These are phyloP conservation scores for Eucalyptus coolabah DNA, from an alignment of 345 rosid species.

Conservation along the genomic window DNA sequence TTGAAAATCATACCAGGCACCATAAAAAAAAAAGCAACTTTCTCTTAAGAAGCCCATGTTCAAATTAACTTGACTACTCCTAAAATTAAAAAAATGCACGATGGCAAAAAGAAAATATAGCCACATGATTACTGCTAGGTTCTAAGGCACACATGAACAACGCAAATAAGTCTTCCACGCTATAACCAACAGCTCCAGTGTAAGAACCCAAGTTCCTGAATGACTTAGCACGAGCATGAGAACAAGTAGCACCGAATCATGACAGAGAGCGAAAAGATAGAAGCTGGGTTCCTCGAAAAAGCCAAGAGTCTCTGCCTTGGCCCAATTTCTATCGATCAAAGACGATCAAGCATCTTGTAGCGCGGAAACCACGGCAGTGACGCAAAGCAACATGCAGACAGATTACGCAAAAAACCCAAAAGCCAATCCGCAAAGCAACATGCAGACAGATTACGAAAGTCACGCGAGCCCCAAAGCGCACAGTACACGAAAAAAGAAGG, in stretches of 20 bases:
- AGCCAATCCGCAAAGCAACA: neutral
- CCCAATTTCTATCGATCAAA: neutral
- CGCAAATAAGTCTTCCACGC: neutral
- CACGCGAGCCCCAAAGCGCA: neutral
- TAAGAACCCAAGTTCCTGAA: neutral
- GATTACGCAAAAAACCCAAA: neutral
- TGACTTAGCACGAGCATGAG: neutral
- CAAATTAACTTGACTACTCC: neutral
- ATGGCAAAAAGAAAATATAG: neutral
- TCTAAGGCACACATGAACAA: neutral
- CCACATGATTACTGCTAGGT: neutral
- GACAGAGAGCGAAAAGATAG: neutral
- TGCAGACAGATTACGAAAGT: neutral
- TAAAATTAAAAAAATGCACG: neutral
- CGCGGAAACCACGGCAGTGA: neutral
- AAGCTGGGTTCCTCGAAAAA: neutral
- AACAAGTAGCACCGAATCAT: neutral
- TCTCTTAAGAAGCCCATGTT: neutral
- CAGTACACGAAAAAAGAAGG: neutral
- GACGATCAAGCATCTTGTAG: neutral
- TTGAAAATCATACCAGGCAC: neutral
- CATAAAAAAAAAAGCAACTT: neutral
- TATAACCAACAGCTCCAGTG: neutral
- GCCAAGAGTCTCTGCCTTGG: neutral
- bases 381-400: neutral